A percentile compares a stretch with the other conserved stretches of the same genome.
phyloP scores from a whole-genome alignment of 441 rosid genomes.

The Aleurites moluccanus region DNA sequence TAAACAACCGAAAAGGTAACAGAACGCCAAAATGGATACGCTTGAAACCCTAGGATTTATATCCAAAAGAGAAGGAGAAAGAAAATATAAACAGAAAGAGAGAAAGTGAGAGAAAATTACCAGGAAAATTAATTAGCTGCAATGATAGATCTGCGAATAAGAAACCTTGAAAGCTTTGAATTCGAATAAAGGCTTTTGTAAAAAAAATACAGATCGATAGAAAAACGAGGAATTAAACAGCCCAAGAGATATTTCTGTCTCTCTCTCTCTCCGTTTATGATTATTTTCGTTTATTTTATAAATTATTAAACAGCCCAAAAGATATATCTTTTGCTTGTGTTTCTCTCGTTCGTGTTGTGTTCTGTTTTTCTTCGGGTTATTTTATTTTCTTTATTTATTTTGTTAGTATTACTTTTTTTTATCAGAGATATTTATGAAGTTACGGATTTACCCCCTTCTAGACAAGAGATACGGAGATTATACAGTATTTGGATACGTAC shows the following conservation, averaged over 20 bases:
- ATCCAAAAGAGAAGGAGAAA: conserved; percentile 4
- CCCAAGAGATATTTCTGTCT: conserved; percentile 4
- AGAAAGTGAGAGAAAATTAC: conserved; percentile 32
- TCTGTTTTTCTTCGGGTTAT: conserved; percentile 7
- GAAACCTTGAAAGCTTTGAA: conserved; percentile 31
- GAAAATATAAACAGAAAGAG: not conserved
- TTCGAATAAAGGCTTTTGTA: conserved; percentile 1
- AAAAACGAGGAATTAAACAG: not conserved
- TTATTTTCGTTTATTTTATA: not conserved
- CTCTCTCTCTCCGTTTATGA: not conserved
- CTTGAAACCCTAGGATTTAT: conserved; percentile 48
- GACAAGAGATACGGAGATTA: not conserved
- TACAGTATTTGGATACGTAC: not conserved
- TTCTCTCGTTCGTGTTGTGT: conserved; percentile 15
- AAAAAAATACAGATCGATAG: conserved; percentile 8
- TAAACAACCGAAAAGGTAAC: conserved; percentile 9
- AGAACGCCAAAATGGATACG: conserved; percentile 11
- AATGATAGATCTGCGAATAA: conserved; percentile 45
- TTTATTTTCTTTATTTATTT: not conserved
- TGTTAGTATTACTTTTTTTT: not conserved
- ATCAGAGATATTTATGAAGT: not conserved
- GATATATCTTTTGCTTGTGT: too few species aligned
- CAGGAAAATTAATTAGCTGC: conserved; percentile 21
- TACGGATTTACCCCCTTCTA: not conserved
- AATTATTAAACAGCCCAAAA: too few species aligned